A percentile compares a stretch with the other conserved stretches of the same genome.
phyloP scores from a whole-genome alignment of 2,329 filamentous ascomycete genomes.

The Fusarium circinatum region DNA sequence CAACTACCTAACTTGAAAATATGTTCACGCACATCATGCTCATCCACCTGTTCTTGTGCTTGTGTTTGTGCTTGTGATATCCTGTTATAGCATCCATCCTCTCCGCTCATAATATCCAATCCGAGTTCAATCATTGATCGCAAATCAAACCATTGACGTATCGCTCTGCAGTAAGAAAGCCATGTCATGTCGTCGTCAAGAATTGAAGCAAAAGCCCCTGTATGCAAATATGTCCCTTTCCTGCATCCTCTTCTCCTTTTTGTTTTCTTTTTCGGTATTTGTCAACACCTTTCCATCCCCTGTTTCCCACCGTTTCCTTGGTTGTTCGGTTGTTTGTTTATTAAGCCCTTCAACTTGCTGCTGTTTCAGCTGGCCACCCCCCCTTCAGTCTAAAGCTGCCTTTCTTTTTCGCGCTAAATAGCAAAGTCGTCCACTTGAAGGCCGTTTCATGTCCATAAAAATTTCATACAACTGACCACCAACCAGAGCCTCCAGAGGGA shows the following conservation, averaged over 20 bases:
- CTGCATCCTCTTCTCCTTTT: conserved; percentile 1
- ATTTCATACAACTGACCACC: conserved; percentile 18
- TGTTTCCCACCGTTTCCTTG: conserved; percentile 21
- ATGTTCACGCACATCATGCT: conserved; percentile 13
- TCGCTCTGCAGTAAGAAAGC: conserved; percentile 45
- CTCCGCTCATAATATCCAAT: conserved; percentile 35
- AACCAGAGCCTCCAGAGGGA: neutral
- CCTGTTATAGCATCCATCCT: neutral
- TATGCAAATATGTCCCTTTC: conserved; percentile 30
- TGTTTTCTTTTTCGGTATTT: conserved; percentile 25
- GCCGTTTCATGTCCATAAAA: conserved; percentile 17
- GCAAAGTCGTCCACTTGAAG: conserved; percentile 21
- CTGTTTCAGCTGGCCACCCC: conserved; percentile 14
- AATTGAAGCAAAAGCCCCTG: conserved; percentile 36
- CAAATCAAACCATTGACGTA: conserved; percentile 39
- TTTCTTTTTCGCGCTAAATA: conserved; percentile 12
- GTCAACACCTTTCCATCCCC: conserved; percentile 9
- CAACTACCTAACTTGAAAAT: conserved; percentile 38
- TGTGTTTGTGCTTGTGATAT: neutral
- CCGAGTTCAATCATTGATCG: conserved; percentile 27
- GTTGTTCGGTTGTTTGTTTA: conserved; percentile 1
- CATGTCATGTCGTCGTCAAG: conserved; percentile 48
- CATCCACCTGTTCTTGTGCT: conserved; percentile 9
- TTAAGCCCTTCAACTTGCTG: conserved; percentile 26
- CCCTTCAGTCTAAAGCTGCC: conserved; percentile 32